These are phyloP conservation scores for Cyberlindnera suaveolens DNA, from an alignment of 805 yeast species.

Conservation along the genomic window DNA sequence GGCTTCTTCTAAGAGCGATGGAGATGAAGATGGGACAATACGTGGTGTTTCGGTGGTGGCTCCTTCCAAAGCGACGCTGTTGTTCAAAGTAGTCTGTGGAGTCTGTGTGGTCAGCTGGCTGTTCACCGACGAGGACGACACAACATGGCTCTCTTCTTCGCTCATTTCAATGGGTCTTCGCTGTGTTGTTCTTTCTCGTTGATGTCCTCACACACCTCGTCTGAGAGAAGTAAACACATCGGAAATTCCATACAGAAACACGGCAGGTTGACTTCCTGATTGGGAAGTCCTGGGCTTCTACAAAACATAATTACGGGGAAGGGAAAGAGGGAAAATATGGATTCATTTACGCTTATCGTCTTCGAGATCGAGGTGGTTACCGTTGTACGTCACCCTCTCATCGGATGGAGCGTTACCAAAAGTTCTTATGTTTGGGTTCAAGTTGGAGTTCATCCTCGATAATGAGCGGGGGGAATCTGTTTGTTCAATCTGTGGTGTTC, in stretches of 20 bases:
- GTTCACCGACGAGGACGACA: background rate
- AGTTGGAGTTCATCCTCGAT: conserved; percentile 11
- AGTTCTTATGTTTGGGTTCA: conserved; percentile 21
- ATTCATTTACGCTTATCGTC: conserved; percentile 31
- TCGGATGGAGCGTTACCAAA: conserved; percentile 25
- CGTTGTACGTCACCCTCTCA: conserved; percentile 47
- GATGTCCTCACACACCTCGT: too few species aligned
- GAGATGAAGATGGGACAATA: conserved; percentile 24
- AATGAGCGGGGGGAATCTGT: conserved; percentile 8
- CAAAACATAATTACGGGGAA: too few species aligned
- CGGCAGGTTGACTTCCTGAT: too few species aligned
- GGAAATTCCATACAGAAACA: too few species aligned
- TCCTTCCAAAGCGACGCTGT: background rate
- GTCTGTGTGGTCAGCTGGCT: background rate
- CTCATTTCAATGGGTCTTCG: background rate
- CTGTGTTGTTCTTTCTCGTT: too few species aligned
- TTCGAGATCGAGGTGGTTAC: conserved; percentile 47
- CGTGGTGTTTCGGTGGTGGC: background rate
- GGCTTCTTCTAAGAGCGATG: conserved; percentile 40
- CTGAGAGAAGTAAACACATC: too few species aligned
- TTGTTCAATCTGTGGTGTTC: conserved; percentile 5
- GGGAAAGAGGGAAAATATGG: too few species aligned
- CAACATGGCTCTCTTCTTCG: background rate
- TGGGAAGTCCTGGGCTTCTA: too few species aligned
- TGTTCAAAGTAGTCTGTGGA: background rate